Base-by-base conservation (phyloP, 108 stramenopile species). In the Nitzschia palea region DNA sequence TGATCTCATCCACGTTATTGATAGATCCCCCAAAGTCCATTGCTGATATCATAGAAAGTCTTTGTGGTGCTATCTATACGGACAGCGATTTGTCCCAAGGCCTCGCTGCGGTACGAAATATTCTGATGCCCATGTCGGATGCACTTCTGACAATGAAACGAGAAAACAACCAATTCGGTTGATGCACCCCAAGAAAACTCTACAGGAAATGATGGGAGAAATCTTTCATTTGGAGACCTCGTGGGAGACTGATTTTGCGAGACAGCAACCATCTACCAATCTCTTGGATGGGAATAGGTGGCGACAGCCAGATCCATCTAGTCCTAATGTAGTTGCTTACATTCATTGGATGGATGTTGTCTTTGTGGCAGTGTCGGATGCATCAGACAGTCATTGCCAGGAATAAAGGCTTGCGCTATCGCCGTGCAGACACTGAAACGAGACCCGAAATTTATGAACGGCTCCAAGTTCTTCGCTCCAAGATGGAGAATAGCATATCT, bases 1-100 rank as follows among this genome's bases (percentile, higher is more conserved):
- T n/a, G n/a, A n/a, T n/a, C n/a, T n/a, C n/a, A n/a, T n/a, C n/a
- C n/a, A n/a, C n/a, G n/a, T n/a, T 51, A 17, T 12, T 17, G 70
- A 30, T 29, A 63, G 81, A 88, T 52, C 83, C 86, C 8, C 86
- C 86, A 4, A 88, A 88, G 55, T 57, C 71, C 0, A 66, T 85
- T 22, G 51, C 81, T 27, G 86, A 88, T 66, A 71, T 85, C 20
- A 81, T 85, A 0, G 86, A 88, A 55, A 66, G 82, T 30, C 18
- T 88, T n/a, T 67, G 84, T 18, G 86, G 86, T 14, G 83, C 83
- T 20, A 70, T 78, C 3, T 70, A 77, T 55, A 59, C 81, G 2
- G 79, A 78, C 51, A 55, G 76, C 23, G 86, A 79, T 0, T 73
- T 80, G 48, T 48, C 65, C 8, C 56, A 55, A 30, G 81, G 83